Conservation (phyloP, 1,284 basidiomycete species). For the Ceratobasidium sp. region DNA sequence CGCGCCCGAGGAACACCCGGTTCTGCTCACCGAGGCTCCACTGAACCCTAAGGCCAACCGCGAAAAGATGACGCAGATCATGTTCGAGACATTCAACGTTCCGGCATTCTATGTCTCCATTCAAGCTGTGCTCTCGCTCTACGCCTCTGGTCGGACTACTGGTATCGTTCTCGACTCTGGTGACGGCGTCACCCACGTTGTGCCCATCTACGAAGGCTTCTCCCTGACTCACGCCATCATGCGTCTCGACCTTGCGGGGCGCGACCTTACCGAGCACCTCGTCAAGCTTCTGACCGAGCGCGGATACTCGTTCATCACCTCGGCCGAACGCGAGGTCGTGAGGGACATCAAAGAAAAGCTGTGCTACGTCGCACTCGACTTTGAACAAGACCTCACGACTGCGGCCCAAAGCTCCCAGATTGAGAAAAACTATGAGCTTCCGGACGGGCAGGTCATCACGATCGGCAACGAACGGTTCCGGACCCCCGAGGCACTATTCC, state of each 20-base stretch:
- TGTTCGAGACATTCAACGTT: slow-evolving; percentile 74
- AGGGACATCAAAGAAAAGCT: slow-evolving; percentile 75
- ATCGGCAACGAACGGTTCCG: slow-evolving; percentile 73
- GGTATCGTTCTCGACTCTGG: slow-evolving; percentile 74
- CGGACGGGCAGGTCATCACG: slow-evolving; percentile 71
- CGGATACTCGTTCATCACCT: slow-evolving; percentile 69
- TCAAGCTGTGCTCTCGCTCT: slow-evolving; percentile 70
- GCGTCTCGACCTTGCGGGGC: slow-evolving; percentile 67
- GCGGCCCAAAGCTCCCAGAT: slow-evolving; percentile 66
- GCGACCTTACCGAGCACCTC: slow-evolving; percentile 70
- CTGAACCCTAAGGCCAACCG: slow-evolving; percentile 72
- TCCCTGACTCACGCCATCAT: slow-evolving; percentile 69
- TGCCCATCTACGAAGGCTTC: slow-evolving; percentile 73
- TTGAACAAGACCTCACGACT: slow-evolving; percentile 72
- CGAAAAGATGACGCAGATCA: slow-evolving; percentile 74
- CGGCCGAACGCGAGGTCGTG: slow-evolving; percentile 68
- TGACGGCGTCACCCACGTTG: slow-evolving; percentile 71
- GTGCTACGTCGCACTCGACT: slow-evolving; percentile 71
- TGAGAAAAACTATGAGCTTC: slow-evolving; percentile 72
- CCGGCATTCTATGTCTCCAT: slow-evolving; percentile 72
- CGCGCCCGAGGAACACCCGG: slow-evolving; percentile 73
- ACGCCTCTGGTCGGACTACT: slow-evolving; percentile 71
- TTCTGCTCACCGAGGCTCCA: slow-evolving; percentile 70
- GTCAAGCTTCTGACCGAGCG: slow-evolving; percentile 70
- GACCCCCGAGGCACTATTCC: slow-evolving; percentile 69